A percentile compares a stretch with the other conserved stretches of the same genome.
phyloP scores from a whole-genome alignment of 2,329 filamentous ascomycete genomes.

The Alternaria burnsii region DNA sequence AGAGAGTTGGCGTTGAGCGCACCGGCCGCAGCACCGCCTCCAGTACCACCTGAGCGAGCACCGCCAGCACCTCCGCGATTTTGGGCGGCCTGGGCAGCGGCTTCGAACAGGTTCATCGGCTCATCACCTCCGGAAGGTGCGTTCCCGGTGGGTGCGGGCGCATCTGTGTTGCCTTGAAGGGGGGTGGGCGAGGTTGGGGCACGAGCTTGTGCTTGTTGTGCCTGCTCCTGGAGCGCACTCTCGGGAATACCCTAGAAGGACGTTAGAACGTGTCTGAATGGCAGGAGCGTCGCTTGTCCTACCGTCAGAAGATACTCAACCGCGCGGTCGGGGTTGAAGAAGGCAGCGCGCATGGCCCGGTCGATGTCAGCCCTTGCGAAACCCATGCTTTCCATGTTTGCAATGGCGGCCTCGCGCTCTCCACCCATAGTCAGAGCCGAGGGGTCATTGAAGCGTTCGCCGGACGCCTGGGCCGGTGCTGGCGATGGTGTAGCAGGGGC shows the following conservation, averaged over 20 bases:
- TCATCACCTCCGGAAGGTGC: slow-evolving; percentile 64
- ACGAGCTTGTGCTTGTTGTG: slow-evolving; percentile 51
- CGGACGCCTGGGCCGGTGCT: slow-evolving; percentile 54
- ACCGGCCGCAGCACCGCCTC: slow-evolving; percentile 60
- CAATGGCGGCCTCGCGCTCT: slow-evolving; percentile 81
- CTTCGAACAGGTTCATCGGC: slow-evolving; percentile 88
- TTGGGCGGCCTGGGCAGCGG: slow-evolving; percentile 78
- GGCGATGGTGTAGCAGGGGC: slow-evolving; percentile 61
- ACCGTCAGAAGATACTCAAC: slow-evolving; percentile 94
- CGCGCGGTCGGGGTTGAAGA: slow-evolving; percentile 95
- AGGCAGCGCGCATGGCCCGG: slow-evolving; percentile 92
- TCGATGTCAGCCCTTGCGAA: slow-evolving; percentile 90
- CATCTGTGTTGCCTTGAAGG: slow-evolving; percentile 35
- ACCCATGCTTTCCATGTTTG: slow-evolving; percentile 97
- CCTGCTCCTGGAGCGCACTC: slow-evolving; percentile 74
- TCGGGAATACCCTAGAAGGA: slow-evolving; percentile 83
- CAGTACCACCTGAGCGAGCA: slow-evolving; percentile 58
- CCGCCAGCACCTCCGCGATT: slow-evolving; percentile 56
- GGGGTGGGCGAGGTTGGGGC: slow-evolving; percentile 53
- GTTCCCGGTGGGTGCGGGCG: slow-evolving; percentile 55
- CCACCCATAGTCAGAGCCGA: slow-evolving; percentile 87
- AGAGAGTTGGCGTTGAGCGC: slow-evolving; percentile 75
- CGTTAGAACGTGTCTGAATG: slow-evolving; percentile 30
- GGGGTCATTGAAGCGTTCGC: slow-evolving; percentile 69
- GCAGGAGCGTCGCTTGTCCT: slow-evolving; percentile 49